Base-by-base conservation (phyloP, 257 asterid genomes). In the Leonotis leonurus region DNA sequence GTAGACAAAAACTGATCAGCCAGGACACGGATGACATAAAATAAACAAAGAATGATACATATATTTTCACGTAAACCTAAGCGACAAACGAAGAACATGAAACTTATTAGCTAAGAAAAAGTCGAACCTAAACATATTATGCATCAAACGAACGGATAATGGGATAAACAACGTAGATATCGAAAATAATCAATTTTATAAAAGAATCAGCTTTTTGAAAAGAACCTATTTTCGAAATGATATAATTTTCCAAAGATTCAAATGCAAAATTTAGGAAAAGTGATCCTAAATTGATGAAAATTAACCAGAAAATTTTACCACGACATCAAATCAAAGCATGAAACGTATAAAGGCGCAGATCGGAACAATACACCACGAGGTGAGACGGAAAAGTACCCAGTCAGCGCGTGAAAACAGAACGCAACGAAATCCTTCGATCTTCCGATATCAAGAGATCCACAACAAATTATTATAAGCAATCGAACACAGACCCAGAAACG, bases 321-420 rank as follows among this genome's bases (percentile, higher is more conserved):
- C 8, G 30, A 36, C 8, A 18, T 27, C 12, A 56, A 41, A 46
- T 45, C 75, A 33, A 14, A 35, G n/a, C 50, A 20, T 16, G 8
- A 37, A 37, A 9, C 48, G 14, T 16, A 21, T 41, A 14, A 40
- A 18, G 8, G 49, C 30, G 36, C 46, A 59, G 8, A 51, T 56
- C 33, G 10, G 40, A 21, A 18, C 7, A 49, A 4, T n/a, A 48
- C 0, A 30, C 3, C 26, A 3, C 46, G 57, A 22, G 40, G 50
- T 43, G 22, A 25, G 4, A 33, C 16, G 3, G 9, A 68, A 37
- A 11, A 27, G 12, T 73, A 73, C 78, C 78, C 49, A 50, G 64
- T 32, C 78, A 35, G 64, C 14, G 36, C 40, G 35, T 30, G 16
- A 17, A 30, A n/a, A 17, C 17, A 17, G 41, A 30, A 35, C 3